These are phyloP conservation scores for Paradendryphiella salina DNA, from an alignment of 2,329 filamentous ascomycete genomes.

Conservation along the genomic window DNA sequence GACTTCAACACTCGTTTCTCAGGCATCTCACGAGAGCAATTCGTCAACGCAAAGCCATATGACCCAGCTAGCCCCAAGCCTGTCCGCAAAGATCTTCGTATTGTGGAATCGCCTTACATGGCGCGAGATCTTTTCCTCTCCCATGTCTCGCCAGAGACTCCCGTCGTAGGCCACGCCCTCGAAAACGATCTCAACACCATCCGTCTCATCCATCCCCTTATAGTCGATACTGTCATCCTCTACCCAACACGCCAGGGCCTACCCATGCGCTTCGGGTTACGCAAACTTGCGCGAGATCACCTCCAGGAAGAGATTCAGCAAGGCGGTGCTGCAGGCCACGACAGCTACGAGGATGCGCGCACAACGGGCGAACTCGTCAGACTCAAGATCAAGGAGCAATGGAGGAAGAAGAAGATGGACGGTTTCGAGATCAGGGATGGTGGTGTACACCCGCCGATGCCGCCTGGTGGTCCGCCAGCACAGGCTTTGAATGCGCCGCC, in stretches of 20 bases:
- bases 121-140: slow-evolving; percentile 79
- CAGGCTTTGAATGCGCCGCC: slow-evolving; percentile 16
- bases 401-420: slow-evolving; percentile 65
- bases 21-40: slow-evolving; percentile 78
- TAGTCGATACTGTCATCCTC: slow-evolving; percentile 84
- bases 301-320: slow-evolving; percentile 80
- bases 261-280: slow-evolving; percentile 77
- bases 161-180: slow-evolving; percentile 87
- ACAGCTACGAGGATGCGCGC: slow-evolving; percentile 87
- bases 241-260: slow-evolving; percentile 78
- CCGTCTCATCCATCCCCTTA: slow-evolving; percentile 79
- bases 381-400: slow-evolving; percentile 69
- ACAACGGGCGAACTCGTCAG: slow-evolving; percentile 86
- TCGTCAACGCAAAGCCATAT: slow-evolving; percentile 62
- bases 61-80: slow-evolving; percentile 30
- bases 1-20: slow-evolving; percentile 94
- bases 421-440: slow-evolving; percentile 63
- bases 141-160: slow-evolving; percentile 73
- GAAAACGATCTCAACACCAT: slow-evolving; percentile 92
- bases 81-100: slow-evolving; percentile 57
- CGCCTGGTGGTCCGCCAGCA: slow-evolving; percentile 23
- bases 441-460: slow-evolving; percentile 38
- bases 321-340: slow-evolving; percentile 71
- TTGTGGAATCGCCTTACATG: slow-evolving; percentile 72
- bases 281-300: slow-evolving; percentile 68